phyloP scores from a whole-genome alignment of 139 green algal species.

The Volvox reticuliferus region DNA sequence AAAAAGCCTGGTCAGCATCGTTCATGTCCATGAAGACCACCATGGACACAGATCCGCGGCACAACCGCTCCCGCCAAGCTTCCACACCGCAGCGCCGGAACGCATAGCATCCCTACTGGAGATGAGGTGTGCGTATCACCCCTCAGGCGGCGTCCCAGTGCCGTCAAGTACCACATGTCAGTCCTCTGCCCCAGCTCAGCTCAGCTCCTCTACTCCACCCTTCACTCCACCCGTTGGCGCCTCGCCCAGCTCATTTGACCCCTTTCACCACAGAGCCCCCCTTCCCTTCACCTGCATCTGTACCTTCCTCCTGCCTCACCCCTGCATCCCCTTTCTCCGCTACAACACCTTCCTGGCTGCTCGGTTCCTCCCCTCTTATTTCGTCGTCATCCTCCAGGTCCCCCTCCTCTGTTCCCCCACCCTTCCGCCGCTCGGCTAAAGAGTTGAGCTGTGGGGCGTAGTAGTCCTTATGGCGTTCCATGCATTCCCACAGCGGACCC shows the following conservation, averaged over 20 bases:
- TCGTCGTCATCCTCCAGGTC: neutral
- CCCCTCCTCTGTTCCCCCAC: neutral
- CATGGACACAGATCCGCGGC: too few relatives aligned
- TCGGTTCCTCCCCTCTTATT: neutral
- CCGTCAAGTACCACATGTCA: too few relatives aligned
- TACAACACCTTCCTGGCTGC: neutral
- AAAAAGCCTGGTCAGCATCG: too few relatives aligned
- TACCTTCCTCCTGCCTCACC: neutral
- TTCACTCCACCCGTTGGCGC: too few relatives aligned
- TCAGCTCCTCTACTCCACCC: too few relatives aligned
- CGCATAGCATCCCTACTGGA: too few relatives aligned
- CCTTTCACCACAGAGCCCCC: neutral
- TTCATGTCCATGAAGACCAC: too few relatives aligned
- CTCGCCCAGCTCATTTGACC: neutral
- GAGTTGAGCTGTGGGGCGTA: constrained; percentile 39
- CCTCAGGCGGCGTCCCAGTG: too few relatives aligned
- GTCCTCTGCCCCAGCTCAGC: too few relatives aligned
- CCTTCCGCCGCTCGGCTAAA: constrained; percentile 2
- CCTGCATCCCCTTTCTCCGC: neutral
- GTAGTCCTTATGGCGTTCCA: constrained; percentile 41
- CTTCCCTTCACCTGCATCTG: neutral
- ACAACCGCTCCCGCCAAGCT: too few relatives aligned
- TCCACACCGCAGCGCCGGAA: too few relatives aligned
- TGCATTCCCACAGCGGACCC: constrained; percentile 48
- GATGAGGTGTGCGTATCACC: too few relatives aligned